phyloP scores from a whole-genome alignment of 2,329 filamentous ascomycete species.

The Xylariales sp. region DNA sequence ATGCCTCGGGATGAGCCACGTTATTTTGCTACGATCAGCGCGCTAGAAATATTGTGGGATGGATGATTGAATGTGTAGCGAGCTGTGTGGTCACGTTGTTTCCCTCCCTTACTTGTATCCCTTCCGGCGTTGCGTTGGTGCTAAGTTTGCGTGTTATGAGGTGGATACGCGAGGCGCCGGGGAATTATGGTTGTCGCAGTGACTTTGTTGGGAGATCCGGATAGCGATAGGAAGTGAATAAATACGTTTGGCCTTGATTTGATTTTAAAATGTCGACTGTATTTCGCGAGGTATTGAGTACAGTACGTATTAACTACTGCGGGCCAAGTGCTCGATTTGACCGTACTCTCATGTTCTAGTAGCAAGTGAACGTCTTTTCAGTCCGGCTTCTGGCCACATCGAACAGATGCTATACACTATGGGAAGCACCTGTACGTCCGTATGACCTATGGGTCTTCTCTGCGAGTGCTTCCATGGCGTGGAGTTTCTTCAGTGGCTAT shows the following conservation, averaged over 20 bases:
- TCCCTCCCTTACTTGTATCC: background rate
- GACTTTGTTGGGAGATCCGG: background rate
- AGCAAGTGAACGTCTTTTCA: too few relatives aligned
- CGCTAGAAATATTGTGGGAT: background rate
- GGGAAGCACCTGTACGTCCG: too few relatives aligned
- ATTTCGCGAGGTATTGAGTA: too few relatives aligned
- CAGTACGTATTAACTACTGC: too few relatives aligned
- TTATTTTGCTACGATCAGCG: background rate
- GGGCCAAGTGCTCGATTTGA: too few relatives aligned
- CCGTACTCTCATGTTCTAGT: too few relatives aligned
- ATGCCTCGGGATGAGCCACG: background rate
- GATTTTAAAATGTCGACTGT: background rate
- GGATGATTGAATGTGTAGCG: conserved; percentile 1
- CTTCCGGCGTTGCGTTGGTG: background rate
- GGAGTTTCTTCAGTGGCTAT: too few relatives aligned
- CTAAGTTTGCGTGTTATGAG: background rate
- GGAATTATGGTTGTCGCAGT: background rate
- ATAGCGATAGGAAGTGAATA: background rate
- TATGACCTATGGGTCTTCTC: too few relatives aligned
- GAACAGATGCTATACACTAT: too few relatives aligned
- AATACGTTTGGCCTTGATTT: background rate
- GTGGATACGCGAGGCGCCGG: background rate
- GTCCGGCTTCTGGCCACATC: too few relatives aligned
- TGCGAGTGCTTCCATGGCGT: too few relatives aligned
- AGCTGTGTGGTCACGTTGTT: background rate